These are phyloP conservation scores for Elsinoe fawcettii DNA, from an alignment of 2,329 filamentous ascomycete species.

Conservation along the genomic window DNA sequence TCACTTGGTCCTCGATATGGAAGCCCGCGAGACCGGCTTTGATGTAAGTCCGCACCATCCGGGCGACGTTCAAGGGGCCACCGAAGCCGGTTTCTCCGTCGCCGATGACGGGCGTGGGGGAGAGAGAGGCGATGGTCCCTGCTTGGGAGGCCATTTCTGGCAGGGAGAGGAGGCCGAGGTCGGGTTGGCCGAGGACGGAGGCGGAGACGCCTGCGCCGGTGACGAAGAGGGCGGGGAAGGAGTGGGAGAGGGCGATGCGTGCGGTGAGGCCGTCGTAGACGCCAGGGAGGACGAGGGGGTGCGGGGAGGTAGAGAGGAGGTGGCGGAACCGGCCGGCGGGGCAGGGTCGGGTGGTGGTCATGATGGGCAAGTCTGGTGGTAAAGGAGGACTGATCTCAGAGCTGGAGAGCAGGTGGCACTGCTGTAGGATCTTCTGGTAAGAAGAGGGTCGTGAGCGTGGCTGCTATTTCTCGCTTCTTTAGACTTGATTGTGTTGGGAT, in stretches of 20 bases:
- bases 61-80: constrained; percentile 45
- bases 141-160: constrained; percentile 58
- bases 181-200: constrained; percentile 54
- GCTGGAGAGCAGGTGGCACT: too few species aligned
- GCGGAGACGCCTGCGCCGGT: constrained; percentile 56
- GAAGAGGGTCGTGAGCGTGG: too few species aligned
- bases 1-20: constrained; percentile 58
- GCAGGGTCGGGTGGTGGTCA: not conserved
- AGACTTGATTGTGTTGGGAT: too few species aligned
- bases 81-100: constrained; percentile 55
- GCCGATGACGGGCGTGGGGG: constrained; percentile 52
- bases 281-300: constrained; percentile 51
- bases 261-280: constrained; percentile 63
- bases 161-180: constrained; percentile 54
- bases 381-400: too few species aligned
- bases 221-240: constrained; percentile 62
- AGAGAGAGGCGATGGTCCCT: constrained; percentile 56
- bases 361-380: not conserved
- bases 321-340: not conserved
- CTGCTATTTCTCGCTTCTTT: too few species aligned
- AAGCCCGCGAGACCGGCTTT: constrained; percentile 50
- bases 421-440: too few species aligned
- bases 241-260: constrained; percentile 53
- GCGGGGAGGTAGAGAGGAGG: not conserved
- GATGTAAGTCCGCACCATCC: constrained; percentile 48